These are phyloP conservation scores for Xylaria grammica DNA, from an alignment of 495 filamentous ascomycete genomes.

Conservation along the genomic window DNA sequence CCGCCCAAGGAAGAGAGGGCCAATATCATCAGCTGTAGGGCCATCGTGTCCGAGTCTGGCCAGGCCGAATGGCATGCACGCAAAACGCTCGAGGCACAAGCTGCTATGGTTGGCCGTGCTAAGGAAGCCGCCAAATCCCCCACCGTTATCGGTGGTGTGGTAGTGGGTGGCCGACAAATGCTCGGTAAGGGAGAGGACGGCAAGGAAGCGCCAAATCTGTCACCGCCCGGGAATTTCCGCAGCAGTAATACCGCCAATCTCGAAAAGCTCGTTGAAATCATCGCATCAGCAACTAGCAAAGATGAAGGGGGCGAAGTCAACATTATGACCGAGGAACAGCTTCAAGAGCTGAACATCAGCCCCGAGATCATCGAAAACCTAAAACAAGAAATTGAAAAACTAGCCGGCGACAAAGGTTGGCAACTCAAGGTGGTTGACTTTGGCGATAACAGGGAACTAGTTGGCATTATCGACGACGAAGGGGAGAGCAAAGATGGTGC, in stretches of 20 bases:
- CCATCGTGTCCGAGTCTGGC: conserved; percentile 67
- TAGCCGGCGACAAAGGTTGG: conserved; percentile 61
- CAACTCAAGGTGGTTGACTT: conserved; percentile 58
- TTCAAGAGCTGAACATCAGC: conserved; percentile 73
- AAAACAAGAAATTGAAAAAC: conserved; percentile 58
- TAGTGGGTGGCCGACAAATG: conserved; percentile 61
- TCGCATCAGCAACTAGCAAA: conserved; percentile 47
- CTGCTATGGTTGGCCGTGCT: conserved; percentile 55
- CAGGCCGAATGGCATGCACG: conserved; percentile 59
- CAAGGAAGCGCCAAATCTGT: conserved; percentile 43
- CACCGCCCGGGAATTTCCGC: conserved; percentile 43
- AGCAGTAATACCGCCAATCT: conserved; percentile 25
- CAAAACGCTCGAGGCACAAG: conserved; percentile 58
- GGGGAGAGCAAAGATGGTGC: conserved; percentile 52
- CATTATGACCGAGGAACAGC: conserved; percentile 60
- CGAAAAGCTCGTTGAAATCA: conserved; percentile 36
- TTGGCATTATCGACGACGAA: conserved; percentile 52
- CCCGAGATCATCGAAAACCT: conserved; percentile 69
- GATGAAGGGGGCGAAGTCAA: conserved; percentile 62
- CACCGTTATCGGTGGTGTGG: conserved; percentile 53
- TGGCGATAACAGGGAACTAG: conserved; percentile 44
- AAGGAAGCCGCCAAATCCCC: conserved; percentile 36
- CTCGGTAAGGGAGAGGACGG: conserved; percentile 48
- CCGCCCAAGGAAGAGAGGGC: conserved; percentile 82
- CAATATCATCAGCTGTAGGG: conserved; percentile 76